Evolutionary conservation across 306 rosid genomes (phyloP).

Genomic region (Cicer pinnatifidum): DNA sequence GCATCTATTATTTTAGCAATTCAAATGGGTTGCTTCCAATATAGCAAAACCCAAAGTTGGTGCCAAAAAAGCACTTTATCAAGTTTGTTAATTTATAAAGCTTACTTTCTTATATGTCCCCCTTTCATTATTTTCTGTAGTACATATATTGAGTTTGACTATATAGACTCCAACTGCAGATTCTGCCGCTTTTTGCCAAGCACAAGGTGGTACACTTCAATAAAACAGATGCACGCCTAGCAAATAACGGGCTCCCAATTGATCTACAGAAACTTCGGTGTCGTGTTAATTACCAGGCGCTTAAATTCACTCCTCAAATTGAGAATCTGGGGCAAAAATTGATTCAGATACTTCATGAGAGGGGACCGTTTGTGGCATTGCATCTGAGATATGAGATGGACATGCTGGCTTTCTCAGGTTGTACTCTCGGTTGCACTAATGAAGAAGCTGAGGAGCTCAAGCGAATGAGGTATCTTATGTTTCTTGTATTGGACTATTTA

Average conservation of each 20-base stretch:
- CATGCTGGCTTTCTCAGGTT: conserved; percentile 98
- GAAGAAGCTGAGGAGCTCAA: conserved; percentile 94
- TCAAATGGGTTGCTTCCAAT: conserved; percentile 14
- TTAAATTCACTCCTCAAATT: conserved; percentile 85
- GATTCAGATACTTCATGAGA: conserved; percentile 69
- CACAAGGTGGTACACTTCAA: conserved; percentile 86
- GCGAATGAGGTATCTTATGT: conserved; percentile 71
- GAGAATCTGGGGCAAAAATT: conserved; percentile 83
- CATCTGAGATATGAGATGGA: conserved; percentile 98
- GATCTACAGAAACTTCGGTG: conserved; percentile 89
- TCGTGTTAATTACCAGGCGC: conserved; percentile 89
- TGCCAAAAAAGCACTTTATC: conserved; percentile 19
- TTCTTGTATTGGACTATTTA: conserved; percentile 7
- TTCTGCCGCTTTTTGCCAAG: conserved; percentile 78
- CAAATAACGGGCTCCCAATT: conserved; percentile 79
- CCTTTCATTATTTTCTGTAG: conserved; percentile 34
- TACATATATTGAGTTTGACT: conserved; percentile 39
- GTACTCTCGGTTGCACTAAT: conserved; percentile 83
- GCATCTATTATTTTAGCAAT: conserved; percentile 30
- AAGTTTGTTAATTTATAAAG: conserved; percentile 23
- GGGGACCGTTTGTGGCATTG: conserved; percentile 86
- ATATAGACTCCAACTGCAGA: conserved; percentile 61
- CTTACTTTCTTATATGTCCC: conserved; percentile 10
- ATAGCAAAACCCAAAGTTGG: conserved; percentile 16
- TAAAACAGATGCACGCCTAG: conserved; percentile 92